phyloP scores from a whole-genome alignment of 2,329 filamentous ascomycete species.

The Allantophomopsis lycopodina region DNA sequence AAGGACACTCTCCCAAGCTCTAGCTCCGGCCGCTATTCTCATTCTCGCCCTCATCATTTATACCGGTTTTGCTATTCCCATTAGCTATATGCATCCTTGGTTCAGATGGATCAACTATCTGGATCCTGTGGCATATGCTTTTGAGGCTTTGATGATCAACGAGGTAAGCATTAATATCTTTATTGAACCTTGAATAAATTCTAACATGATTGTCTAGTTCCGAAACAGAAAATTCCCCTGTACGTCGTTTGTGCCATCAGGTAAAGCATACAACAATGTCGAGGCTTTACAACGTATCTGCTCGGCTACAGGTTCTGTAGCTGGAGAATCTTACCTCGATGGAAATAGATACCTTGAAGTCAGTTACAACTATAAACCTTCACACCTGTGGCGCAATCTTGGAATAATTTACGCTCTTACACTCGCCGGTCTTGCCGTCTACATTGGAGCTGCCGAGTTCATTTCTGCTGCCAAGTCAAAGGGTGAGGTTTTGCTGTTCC shows the following conservation, averaged over 20 bases:
- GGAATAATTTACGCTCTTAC: constrained; percentile 53
- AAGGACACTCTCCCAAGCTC: constrained; percentile 48
- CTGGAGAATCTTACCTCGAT: constrained; percentile 33
- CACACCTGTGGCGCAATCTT: constrained; percentile 53
- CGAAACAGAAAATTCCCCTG: neutral
- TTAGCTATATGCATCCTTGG: constrained; percentile 56
- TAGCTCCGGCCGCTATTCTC: constrained; percentile 41
- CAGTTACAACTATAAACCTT: constrained; percentile 40
- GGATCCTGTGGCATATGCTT: constrained; percentile 62
- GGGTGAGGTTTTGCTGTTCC: constrained; percentile 64
- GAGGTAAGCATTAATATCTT: constrained; percentile 16
- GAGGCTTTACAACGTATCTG: constrained; percentile 26
- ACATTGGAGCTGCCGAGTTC: constrained; percentile 49
- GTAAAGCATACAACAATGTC: neutral
- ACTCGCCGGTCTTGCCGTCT: constrained; percentile 42
- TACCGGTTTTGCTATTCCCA: constrained; percentile 22
- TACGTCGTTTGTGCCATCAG: constrained; percentile 1
- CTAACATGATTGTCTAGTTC: no score
- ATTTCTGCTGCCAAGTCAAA: constrained; percentile 53
- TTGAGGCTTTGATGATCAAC: constrained; percentile 68
- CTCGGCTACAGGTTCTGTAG: constrained; percentile 36
- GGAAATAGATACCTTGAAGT: constrained; percentile 40
- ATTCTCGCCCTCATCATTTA: constrained; percentile 5
- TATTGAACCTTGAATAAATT: no score
- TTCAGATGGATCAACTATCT: constrained; percentile 70